phyloP scores from a whole-genome alignment of 2,329 filamentous ascomycete genomes.

The Nemania serpens region DNA sequence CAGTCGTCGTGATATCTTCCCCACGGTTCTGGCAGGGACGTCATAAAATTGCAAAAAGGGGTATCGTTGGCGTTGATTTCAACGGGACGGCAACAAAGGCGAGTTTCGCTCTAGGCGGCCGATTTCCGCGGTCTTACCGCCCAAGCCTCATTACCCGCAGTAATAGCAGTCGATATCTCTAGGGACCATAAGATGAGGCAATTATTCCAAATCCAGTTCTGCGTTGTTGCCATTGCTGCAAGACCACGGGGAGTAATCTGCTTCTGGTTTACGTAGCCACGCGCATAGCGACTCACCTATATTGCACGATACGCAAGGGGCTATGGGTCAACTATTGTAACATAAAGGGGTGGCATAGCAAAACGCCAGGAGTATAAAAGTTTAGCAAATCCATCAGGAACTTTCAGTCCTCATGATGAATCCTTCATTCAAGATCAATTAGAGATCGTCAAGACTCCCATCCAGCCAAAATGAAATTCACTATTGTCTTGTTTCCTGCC shows the following conservation, averaged over 20 bases:
- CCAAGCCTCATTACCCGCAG: conserved; percentile 8
- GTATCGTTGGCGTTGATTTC: not conserved
- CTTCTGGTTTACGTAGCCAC: not conserved
- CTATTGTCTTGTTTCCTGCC: conserved; percentile 16
- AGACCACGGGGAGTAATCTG: not conserved
- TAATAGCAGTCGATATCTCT: not conserved
- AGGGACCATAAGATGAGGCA: not conserved
- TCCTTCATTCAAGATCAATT: not conserved
- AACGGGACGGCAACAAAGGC: conserved; percentile 2
- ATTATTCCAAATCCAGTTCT: conserved; percentile 19
- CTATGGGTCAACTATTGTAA: not conserved
- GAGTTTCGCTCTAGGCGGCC: conserved; percentile 17
- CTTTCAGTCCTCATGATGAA: not conserved
- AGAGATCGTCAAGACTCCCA: not conserved
- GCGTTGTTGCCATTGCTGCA: not conserved
- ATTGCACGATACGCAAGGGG: not conserved
- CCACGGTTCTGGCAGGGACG: not conserved
- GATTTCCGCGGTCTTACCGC: conserved; percentile 7
- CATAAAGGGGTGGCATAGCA: not conserved
- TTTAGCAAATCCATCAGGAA: not conserved
- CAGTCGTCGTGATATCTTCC: too few relatives aligned
- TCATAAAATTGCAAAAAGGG: conserved; percentile 15
- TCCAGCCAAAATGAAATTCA: conserved; percentile 19
- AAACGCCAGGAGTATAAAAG: conserved; percentile 14
- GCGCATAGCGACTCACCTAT: not conserved